Evolutionary conservation across 116 monocot species (phyloP).

Genomic region (Iris pallida): DNA sequence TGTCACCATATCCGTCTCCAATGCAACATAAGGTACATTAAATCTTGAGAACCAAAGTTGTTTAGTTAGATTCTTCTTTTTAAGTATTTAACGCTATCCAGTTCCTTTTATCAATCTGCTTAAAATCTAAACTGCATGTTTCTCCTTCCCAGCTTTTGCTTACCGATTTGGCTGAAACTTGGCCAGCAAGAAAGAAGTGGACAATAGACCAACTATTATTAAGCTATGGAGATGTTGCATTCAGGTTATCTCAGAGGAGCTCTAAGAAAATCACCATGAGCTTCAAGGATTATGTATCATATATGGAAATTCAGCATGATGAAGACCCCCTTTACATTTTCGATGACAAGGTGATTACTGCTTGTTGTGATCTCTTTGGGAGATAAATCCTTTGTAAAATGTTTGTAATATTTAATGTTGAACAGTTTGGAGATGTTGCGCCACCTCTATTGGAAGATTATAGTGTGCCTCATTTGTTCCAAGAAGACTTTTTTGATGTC

Average conservation of each 20-base stretch:
- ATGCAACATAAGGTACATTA: no score
- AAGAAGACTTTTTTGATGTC: conserved; percentile 90
- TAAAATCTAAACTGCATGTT: background rate
- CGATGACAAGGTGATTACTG: conserved; percentile 72
- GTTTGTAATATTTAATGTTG: conserved; percentile 15
- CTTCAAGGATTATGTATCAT: conserved; percentile 82
- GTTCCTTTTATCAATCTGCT: background rate
- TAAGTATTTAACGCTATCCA: no score
- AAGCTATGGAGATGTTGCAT: conserved; percentile 67
- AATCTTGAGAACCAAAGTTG: no score
- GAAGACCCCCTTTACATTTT: conserved; percentile 99
- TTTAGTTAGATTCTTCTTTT: no score
- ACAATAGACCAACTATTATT: conserved; percentile 54
- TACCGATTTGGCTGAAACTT: conserved; percentile 67
- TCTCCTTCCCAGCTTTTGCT: conserved; percentile 62
- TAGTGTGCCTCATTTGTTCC: conserved; percentile 71
- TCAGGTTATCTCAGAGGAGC: conserved; percentile 90
- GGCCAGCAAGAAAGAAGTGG: conserved; percentile 88
- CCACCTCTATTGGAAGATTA: conserved; percentile 82
- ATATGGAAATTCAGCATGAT: conserved; percentile 92
- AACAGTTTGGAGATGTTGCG: conserved; percentile 93
- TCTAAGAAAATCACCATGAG: conserved; percentile 79
- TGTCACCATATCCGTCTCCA: no score
- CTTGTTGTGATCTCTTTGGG: background rate
- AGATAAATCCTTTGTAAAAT: conserved; percentile 1